A percentile compares a stretch with the other conserved stretches of the same genome.
These are phyloP conservation scores for Papiliotrema laurentii DNA, from an alignment of 1,284 basidiomycete species.

Conservation along the genomic window DNA sequence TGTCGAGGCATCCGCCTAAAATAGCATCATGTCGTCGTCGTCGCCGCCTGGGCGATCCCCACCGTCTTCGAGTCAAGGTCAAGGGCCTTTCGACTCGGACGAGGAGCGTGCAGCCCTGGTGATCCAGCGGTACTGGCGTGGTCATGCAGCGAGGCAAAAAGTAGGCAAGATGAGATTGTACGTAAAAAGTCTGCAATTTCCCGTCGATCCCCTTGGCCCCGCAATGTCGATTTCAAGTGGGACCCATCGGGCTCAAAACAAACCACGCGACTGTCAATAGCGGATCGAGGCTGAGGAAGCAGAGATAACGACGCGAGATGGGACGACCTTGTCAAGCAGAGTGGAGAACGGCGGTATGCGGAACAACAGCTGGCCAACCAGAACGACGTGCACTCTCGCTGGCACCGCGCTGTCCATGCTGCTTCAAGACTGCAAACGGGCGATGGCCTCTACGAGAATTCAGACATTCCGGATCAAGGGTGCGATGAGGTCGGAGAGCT, in stretches of 20 bases:
- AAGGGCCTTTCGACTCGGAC: neutral
- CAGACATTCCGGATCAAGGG: neutral
- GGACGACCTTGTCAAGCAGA: conserved; percentile 27
- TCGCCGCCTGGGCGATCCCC: too few species aligned
- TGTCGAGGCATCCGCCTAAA: too few species aligned
- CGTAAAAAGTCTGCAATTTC: neutral
- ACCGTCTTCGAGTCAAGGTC: too few species aligned
- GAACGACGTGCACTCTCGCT: conserved; percentile 32
- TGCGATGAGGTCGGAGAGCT: conserved; percentile 5
- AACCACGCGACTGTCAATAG: too few species aligned
- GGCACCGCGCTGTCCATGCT: conserved; percentile 25
- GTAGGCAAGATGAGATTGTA: neutral
- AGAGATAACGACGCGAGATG: conserved; percentile 14
- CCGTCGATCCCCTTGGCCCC: neutral
- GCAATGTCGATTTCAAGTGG: neutral
- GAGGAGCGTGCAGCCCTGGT: neutral
- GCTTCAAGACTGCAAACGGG: conserved; percentile 25
- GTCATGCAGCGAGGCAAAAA: neutral
- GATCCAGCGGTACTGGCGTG: neutral
- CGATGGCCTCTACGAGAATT: conserved; percentile 17
- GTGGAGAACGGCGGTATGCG: conserved; percentile 14
- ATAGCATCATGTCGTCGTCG: too few species aligned
- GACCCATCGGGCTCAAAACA: neutral
- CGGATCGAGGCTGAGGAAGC: neutral
- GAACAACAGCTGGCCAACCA: conserved; percentile 26